Conservation (phyloP, 441 rosid genomes). For the Aquilaria agallochum region DNA sequence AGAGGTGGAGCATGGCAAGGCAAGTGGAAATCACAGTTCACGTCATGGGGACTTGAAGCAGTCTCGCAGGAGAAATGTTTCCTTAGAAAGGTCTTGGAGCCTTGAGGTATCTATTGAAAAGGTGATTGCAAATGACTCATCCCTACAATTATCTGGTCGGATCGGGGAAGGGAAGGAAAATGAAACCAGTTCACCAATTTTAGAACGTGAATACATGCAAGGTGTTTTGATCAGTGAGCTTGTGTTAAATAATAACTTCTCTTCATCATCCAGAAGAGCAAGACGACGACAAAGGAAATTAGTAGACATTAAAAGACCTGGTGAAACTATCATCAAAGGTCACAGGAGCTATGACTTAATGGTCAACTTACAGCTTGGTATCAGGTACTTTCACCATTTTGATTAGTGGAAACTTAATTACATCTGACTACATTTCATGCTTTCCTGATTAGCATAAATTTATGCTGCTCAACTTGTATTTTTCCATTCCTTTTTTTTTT, state of each 20-base stretch:
- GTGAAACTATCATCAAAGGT: conserved; percentile 94
- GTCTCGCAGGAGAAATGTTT: conserved; percentile 64
- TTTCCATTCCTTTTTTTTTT: no score
- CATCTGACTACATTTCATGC: no score
- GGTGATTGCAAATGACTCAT: conserved; percentile 79
- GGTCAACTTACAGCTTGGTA: conserved; percentile 97
- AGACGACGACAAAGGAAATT: conserved; percentile 65
- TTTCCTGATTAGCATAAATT: no score
- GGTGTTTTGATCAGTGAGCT: conserved; percentile 93
- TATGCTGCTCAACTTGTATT: no score
- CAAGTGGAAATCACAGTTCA: conserved; percentile 35
- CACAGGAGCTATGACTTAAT: conserved; percentile 96
- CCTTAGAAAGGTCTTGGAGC: conserved; percentile 95
- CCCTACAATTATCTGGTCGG: conserved; percentile 47
- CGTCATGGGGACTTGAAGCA: conserved; percentile 61
- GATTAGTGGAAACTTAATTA: neutral
- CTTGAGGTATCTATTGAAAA: conserved; percentile 95
- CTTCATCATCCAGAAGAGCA: conserved; percentile 71
- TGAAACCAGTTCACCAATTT: conserved; percentile 47
- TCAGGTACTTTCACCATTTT: conserved; percentile 47
- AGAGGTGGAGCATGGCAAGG: conserved; percentile 59
- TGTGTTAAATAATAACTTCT: conserved; percentile 65
- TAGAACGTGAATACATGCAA: conserved; percentile 98
- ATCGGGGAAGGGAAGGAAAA: conserved; percentile 34
- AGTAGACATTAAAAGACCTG: conserved; percentile 84